Conservation (phyloP, 2,329 filamentous ascomycete genomes). For the Apiospora pterosperma region DNA sequence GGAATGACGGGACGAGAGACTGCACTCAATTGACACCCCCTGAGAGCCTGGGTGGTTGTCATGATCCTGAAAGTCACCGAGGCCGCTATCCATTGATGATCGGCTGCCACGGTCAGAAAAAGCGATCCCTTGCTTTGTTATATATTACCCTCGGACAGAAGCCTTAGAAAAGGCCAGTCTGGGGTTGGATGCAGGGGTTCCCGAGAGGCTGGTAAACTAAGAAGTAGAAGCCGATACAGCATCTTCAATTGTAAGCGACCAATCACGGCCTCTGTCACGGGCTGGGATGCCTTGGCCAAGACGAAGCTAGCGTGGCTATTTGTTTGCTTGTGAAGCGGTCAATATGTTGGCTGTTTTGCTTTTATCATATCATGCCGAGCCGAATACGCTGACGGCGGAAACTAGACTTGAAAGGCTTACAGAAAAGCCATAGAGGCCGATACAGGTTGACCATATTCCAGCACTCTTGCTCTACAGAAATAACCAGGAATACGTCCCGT, state of each 20-base stretch:
- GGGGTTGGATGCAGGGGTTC: neutral
- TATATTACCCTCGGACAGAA: too few species aligned
- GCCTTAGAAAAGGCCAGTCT: neutral
- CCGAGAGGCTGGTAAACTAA: neutral
- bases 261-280: neutral
- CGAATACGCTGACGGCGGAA: neutral
- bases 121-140: too few species aligned
- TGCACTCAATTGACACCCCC: too few species aligned
- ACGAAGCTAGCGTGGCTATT: neutral
- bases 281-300: neutral
- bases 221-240: neutral
- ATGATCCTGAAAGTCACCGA: too few species aligned
- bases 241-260: neutral
- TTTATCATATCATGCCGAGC: neutral
- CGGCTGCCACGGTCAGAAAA: too few species aligned
- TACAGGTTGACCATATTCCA: neutral
- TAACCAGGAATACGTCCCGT: neutral
- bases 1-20: too few species aligned
- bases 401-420: neutral
- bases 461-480: neutral
- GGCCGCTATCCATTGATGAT: too few species aligned
- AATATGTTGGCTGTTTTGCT: neutral
- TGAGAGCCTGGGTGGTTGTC: too few species aligned
- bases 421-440: neutral
- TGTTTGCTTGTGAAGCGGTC: neutral